These are phyloP conservation scores for Pueraria montana DNA, from an alignment of 306 rosid species.

Conservation along the genomic window DNA sequence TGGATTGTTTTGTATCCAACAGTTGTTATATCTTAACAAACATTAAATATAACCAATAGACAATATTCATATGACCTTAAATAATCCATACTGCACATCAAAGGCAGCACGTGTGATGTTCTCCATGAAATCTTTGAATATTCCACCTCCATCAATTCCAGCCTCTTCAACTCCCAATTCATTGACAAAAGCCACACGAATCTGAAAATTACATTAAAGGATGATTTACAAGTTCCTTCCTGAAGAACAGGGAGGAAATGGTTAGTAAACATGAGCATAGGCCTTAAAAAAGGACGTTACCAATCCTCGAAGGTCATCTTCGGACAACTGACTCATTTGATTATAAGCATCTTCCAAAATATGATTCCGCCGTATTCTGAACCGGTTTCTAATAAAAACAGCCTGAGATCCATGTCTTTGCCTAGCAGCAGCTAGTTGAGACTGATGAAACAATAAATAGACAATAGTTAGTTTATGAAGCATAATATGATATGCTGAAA, in stretches of 20 bases:
- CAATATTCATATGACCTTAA: slow-evolving; percentile 72
- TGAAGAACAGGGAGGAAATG: slow-evolving; percentile 38
- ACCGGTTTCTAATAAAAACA: slow-evolving; percentile 80
- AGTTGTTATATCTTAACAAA: slow-evolving; percentile 18
- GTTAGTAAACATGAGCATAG: slow-evolving; percentile 22
- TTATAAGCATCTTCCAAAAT: slow-evolving; percentile 95
- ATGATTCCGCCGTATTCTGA: slow-evolving; percentile 90
- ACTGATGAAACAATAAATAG: slow-evolving; percentile 69
- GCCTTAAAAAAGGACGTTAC: slow-evolving; percentile 53
- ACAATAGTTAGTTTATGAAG: slow-evolving; percentile 42
- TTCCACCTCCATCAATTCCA: slow-evolving; percentile 99
- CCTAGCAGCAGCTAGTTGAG: slow-evolving; percentile 92
- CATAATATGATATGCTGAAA: slow-evolving; percentile 26
- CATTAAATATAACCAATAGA: slow-evolving; percentile 22
- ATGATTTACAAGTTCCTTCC: slow-evolving; percentile 25
- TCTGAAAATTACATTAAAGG: slow-evolving; percentile 58
- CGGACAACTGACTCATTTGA: slow-evolving; percentile 94
- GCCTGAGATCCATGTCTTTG: slow-evolving; percentile 77
- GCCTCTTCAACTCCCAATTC: slow-evolving; percentile 99
- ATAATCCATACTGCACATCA: slow-evolving; percentile 97
- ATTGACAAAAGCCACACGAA: slow-evolving; percentile 94
- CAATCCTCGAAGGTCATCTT: slow-evolving; percentile 94
- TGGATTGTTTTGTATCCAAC: neutral
- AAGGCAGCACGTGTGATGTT: slow-evolving; percentile 98
- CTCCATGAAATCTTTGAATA: slow-evolving; percentile 99